Percentiles rank a stretch among this genome's conserved stretches.
Conservation (phyloP, 2,329 filamentous ascomycete species). For the Penicillium nordicum region DNA sequence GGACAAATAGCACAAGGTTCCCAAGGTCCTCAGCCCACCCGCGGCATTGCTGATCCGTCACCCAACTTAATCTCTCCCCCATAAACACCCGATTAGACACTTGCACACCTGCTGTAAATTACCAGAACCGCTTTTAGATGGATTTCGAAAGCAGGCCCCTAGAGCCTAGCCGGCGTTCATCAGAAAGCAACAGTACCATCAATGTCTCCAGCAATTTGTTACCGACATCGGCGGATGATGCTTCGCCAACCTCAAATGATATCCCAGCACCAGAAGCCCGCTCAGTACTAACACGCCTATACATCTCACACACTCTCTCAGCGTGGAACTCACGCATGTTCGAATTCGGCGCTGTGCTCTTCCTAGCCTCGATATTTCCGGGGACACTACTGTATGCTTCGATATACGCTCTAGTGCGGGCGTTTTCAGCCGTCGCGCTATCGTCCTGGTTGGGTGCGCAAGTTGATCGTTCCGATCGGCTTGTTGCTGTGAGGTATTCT, state of each 20-base stretch:
- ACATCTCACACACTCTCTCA: conserved; percentile 42
- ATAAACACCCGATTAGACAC: not conserved
- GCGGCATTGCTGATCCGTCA: not conserved
- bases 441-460: conserved; percentile 57
- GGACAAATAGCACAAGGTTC: not conserved
- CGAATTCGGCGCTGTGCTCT: conserved; percentile 61
- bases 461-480: conserved; percentile 56
- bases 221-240: not conserved
- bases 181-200: not conserved
- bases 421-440: conserved; percentile 56
- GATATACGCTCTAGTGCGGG: conserved; percentile 64
- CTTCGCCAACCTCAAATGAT: not conserved
- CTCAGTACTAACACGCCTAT: conserved; percentile 40
- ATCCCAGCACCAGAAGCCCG: conserved; percentile 1
- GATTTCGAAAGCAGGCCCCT: not conserved
- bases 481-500: conserved; percentile 51
- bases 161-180: not conserved
- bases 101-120: not conserved
- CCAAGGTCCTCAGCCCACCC: conserved; percentile 3
- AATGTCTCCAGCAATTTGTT: not conserved
- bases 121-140: not conserved
- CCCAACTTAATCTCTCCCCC: not conserved
- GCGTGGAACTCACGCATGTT: conserved; percentile 64
- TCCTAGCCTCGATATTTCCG: conserved; percentile 55
- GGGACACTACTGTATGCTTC: conserved; percentile 64